A percentile compares a stretch with the other conserved stretches of the same genome.
phyloP scores from a whole-genome alignment of 2,329 filamentous ascomycete genomes.

The Rachicladosporium sp. region DNA sequence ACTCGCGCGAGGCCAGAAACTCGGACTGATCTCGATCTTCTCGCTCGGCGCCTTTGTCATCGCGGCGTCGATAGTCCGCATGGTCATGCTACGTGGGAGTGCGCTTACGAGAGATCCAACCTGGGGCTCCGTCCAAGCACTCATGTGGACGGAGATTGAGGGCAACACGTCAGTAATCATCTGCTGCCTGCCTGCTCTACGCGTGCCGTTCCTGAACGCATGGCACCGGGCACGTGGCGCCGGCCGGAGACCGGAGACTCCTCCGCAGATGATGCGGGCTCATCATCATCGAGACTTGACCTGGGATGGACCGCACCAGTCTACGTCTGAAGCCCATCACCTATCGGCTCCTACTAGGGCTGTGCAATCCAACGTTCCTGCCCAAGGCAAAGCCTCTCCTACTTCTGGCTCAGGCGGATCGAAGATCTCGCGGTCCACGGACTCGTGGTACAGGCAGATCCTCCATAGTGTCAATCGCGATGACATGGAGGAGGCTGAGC shows the following conservation, averaged over 20 bases:
- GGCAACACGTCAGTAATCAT: conserved; percentile 15
- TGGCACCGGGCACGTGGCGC: conserved; percentile 2
- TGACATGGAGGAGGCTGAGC: background rate
- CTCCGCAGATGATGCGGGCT: too few species aligned
- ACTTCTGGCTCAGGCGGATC: too few species aligned
- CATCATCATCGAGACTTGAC: too few species aligned
- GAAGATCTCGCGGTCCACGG: background rate
- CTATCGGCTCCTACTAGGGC: too few species aligned
- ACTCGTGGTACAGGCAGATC: conserved; percentile 4
- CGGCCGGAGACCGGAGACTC: too few species aligned
- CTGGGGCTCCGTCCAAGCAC: conserved; percentile 12
- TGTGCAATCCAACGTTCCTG: too few species aligned
- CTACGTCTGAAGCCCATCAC: too few species aligned
- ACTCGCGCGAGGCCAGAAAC: conserved; percentile 10
- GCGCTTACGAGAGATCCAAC: conserved; percentile 12
- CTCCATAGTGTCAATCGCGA: background rate
- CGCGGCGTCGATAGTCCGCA: conserved; percentile 14
- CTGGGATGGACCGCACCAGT: too few species aligned
- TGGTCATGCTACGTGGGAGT: conserved; percentile 13
- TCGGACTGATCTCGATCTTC: conserved; percentile 15
- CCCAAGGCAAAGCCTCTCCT: too few species aligned
- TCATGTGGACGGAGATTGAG: conserved; percentile 18
- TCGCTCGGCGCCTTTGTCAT: conserved; percentile 17
- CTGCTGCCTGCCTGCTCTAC: conserved; percentile 15
- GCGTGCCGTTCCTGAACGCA: conserved; percentile 5